Percentiles rank a stretch among this genome's conserved stretches.
Conservation (phyloP, 2,329 filamentous ascomycete species). For the Fusarium gaditjirri region DNA sequence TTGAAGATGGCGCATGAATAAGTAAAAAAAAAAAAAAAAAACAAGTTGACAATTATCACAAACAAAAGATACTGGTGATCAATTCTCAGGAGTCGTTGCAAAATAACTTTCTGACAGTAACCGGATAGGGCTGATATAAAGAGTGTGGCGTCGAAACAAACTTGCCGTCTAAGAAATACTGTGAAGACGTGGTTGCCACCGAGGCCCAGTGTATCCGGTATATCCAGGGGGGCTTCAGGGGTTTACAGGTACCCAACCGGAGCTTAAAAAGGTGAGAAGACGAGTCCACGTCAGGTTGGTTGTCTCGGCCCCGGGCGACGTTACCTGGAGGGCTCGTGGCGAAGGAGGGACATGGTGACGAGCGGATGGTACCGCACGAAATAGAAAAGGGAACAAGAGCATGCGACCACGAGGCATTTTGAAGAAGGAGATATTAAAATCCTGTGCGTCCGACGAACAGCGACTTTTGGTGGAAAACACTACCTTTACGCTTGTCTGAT, state of each 20-base stretch:
- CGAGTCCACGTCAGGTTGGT: conserved; percentile 29
- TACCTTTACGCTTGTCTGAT: conserved; percentile 39
- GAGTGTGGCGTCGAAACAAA: conserved; percentile 37
- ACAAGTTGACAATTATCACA: conserved; percentile 11
- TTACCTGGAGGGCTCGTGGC: conserved; percentile 41
- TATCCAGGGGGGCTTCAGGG: conserved; percentile 28
- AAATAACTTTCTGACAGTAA: conserved; percentile 18
- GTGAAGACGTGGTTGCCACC: conserved; percentile 38
- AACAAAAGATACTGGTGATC: conserved; percentile 1
- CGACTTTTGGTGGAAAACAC: conserved; percentile 42
- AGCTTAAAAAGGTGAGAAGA: conserved; percentile 33
- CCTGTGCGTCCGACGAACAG: conserved; percentile 44
- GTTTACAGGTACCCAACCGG: conserved; percentile 31
- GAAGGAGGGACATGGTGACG: conserved; percentile 39
- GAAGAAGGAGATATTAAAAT: conserved; percentile 42
- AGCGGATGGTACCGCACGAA: conserved; percentile 32
- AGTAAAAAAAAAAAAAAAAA: not conserved
- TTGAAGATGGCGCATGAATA: conserved; percentile 1
- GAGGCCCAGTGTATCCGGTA: conserved; percentile 19
- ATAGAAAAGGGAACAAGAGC: conserved; percentile 26
- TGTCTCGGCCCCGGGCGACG: conserved; percentile 35
- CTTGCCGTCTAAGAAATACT: conserved; percentile 3
- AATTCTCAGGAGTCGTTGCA: conserved; percentile 1
- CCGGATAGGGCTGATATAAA: conserved; percentile 46
- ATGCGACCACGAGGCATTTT: conserved; percentile 48